Base-by-base conservation (phyloP, 2,329 filamentous ascomycete genomes). In the Alternaria burnsii region DNA sequence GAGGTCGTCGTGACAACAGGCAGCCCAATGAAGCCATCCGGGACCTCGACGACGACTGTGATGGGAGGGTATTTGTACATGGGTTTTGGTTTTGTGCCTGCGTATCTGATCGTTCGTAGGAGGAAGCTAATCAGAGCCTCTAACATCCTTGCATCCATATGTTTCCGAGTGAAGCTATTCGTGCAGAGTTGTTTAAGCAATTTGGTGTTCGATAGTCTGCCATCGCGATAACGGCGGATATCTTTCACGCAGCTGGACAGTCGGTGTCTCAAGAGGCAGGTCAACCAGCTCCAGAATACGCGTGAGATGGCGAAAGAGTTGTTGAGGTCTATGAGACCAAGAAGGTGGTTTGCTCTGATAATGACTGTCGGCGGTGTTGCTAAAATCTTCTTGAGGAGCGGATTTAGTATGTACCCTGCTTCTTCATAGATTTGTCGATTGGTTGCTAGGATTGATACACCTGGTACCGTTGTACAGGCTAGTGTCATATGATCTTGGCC, bases 391-490 rank as follows among this genome's bases (percentile, higher is more conserved):
- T 28, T 16, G 6, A 58, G 22, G 5, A 26, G 22, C 12, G 58
- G 58, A 0, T 10, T 7, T 14, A 63, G 36, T 6, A 59, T 30
- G 34, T 53, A 38, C 4, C 43, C 44, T 30, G 55, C 58, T 51
- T 66, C 58, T 5, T 20, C 18, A 4, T 46, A 28, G 20, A 63
- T 41, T 3, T 50, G 30, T 20, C n/a, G 55, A 16, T 52, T 55
- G 5, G 58, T 58, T 1, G 47, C 46, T 12, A 63, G 44, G 22
- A 66, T 38, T 1, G 41, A 36, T 4, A 63, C 24, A 3, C 59
- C 63, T 1, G 58, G 52, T 5, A 59, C 32, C 7, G 55, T 43
- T 0, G 51, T 44, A 8, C 48, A 64, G 36, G 60, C 52, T 3
- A 66, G 38, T 1, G 51, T 60, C 10, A 60, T 10, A 12, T 58